Percentiles rank a stretch among this genome's conserved stretches.
phyloP scores from a whole-genome alignment of 345 rosid genomes.

The Salix caprea region DNA sequence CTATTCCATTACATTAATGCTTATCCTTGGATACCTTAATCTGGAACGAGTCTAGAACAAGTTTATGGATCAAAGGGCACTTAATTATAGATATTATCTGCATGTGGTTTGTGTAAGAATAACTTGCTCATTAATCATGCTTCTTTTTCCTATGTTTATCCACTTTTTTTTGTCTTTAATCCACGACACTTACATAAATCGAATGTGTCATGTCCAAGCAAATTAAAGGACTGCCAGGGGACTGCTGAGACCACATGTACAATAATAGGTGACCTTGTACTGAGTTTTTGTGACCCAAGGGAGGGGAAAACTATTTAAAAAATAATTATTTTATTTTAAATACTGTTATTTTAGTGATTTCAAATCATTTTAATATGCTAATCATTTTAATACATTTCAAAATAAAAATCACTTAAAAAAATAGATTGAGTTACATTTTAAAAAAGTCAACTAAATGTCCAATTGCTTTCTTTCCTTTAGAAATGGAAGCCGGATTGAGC shows the following conservation, averaged over 20 bases:
- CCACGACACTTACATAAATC: neutral
- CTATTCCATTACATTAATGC: neutral
- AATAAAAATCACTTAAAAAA: too few relatives aligned
- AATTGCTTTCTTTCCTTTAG: too few relatives aligned
- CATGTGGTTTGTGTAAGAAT: neutral
- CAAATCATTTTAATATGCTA: too few relatives aligned
- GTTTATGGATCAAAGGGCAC: neutral
- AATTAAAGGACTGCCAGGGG: neutral
- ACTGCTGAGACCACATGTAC: neutral
- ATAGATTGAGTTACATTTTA: too few relatives aligned
- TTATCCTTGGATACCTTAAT: neutral
- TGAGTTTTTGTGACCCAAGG: neutral
- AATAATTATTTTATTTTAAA: too few relatives aligned
- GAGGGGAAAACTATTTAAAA: neutral
- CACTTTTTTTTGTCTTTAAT: neutral
- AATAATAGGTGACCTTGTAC: neutral
- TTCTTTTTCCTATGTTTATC: neutral
- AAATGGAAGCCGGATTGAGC: too few relatives aligned
- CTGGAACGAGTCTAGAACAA: neutral
- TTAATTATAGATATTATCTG: neutral
- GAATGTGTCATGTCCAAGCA: constrained; percentile 11
- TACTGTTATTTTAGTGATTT: too few relatives aligned
- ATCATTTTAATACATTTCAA: too few relatives aligned
- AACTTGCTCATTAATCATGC: neutral
- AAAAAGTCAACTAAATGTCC: too few relatives aligned